Percentiles rank a stretch among this genome's conserved stretches.
These are phyloP conservation scores for Paramecium sonneborni DNA, from an alignment of 73 alveolate genomes.

Conservation along the genomic window DNA sequence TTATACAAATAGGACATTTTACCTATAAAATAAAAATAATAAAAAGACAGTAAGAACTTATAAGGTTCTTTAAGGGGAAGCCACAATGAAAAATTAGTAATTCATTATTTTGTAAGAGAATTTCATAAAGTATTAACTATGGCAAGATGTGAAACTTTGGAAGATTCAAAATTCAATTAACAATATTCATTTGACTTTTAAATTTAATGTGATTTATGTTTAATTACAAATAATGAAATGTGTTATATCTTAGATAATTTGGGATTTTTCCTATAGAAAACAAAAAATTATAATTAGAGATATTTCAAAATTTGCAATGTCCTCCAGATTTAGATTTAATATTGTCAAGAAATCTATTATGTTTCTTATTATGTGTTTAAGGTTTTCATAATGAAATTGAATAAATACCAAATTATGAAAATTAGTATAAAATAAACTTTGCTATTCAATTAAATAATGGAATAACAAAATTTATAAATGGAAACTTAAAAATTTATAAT, in stretches of 20 bases:
- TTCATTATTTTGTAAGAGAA: slow-evolving; percentile 32
- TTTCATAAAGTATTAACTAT: not conserved
- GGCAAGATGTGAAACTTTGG: not conserved
- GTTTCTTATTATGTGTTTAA: slow-evolving; percentile 4
- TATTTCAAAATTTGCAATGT: not conserved
- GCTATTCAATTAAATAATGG: not conserved
- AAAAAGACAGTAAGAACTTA: not conserved
- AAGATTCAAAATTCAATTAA: not conserved
- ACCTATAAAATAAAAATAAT: not conserved
- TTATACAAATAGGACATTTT: not conserved
- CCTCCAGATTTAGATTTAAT: not conserved
- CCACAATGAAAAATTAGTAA: not conserved
- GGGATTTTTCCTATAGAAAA: slow-evolving; percentile 13
- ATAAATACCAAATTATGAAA: not conserved
- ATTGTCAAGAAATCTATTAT: not conserved
- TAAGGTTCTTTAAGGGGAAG: not conserved
- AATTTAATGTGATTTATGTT: not conserved
- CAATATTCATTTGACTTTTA: not conserved
- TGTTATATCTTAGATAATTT: not conserved
- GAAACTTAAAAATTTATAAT: not conserved
- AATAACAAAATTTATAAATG: slow-evolving; percentile 9
- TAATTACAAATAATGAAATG: not conserved
- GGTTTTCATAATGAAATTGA: not conserved
- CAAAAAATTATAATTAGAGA: not conserved
- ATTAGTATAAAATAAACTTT: not conserved